A percentile compares a stretch with the other conserved stretches of the same genome.
phyloP scores from a whole-genome alignment of 306 rosid genomes.

The Sicyos baderoa region DNA sequence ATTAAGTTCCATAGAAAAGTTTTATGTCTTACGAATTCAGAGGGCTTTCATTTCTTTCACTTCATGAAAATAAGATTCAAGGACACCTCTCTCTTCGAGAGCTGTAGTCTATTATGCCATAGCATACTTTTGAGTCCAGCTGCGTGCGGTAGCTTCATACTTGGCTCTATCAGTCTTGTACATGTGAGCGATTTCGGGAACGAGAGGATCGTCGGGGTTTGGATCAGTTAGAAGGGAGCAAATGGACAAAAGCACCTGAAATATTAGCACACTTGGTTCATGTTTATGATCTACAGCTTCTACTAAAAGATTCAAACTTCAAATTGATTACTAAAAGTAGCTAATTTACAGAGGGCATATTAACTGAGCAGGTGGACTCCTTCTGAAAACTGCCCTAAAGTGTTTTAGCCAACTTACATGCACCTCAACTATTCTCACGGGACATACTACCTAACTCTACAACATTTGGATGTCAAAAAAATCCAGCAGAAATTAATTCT shows the following conservation, averaged over 20 bases:
- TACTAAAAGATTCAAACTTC: not conserved
- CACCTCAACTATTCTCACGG: too few species aligned
- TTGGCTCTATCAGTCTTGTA: constrained; percentile 73
- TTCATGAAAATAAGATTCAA: constrained; percentile 13
- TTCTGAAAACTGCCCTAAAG: too few species aligned
- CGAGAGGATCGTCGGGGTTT: constrained; percentile 83
- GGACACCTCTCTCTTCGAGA: constrained; percentile 20
- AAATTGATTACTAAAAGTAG: not conserved
- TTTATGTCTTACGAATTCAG: too few species aligned
- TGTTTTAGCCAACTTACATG: too few species aligned
- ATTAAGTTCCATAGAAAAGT: constrained; percentile 25
- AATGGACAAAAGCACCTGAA: constrained; percentile 72
- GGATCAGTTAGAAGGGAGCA: constrained; percentile 84
- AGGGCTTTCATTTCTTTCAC: too few species aligned
- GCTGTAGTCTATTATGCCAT: constrained; percentile 43
- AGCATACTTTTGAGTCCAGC: constrained; percentile 87
- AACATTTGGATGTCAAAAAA: too few species aligned
- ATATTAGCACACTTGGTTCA: constrained; percentile 15
- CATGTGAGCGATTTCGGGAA: constrained; percentile 90
- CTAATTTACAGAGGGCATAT: not conserved
- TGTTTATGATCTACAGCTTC: not conserved
- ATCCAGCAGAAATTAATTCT: too few species aligned
- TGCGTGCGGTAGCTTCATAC: constrained; percentile 91
- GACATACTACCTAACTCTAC: too few species aligned
- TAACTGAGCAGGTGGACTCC: not conserved